Percentiles rank a stretch among this genome's conserved stretches.
Conservation (phyloP, 768 basidiomycete species). For the Auriscalpium microsporum region DNA sequence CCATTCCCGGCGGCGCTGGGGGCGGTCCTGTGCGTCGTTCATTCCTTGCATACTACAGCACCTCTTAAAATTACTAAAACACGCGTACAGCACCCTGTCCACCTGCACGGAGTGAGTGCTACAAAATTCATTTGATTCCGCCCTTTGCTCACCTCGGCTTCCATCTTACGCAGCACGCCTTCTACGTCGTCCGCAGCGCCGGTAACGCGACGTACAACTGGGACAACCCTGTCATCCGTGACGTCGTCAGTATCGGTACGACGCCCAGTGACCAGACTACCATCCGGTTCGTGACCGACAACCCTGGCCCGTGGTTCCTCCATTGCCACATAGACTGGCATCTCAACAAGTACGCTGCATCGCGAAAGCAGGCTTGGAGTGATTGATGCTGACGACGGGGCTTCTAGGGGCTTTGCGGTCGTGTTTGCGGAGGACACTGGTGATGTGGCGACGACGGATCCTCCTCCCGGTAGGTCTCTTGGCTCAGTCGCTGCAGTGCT, state of each 20-base stretch:
- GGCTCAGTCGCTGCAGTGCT: no score
- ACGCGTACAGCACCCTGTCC: not conserved
- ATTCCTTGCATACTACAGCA: not conserved
- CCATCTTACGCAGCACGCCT: slow-evolving; percentile 25
- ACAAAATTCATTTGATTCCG: not conserved
- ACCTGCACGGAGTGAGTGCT: slow-evolving; percentile 5
- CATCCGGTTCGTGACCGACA: slow-evolving; percentile 47
- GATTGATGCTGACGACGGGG: not conserved
- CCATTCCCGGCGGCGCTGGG: not conserved
- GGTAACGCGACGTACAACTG: slow-evolving; percentile 32
- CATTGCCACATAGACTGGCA: not conserved
- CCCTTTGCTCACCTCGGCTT: not conserved
- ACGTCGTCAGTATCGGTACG: slow-evolving; percentile 34
- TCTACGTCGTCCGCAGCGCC: slow-evolving; percentile 36
- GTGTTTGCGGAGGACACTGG: not conserved
- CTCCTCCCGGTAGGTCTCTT: no score
- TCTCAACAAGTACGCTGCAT: not conserved
- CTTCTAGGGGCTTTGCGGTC: not conserved
- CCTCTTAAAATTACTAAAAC: not conserved
- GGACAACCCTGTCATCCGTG: slow-evolving; percentile 44
- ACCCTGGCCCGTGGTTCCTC: not conserved
- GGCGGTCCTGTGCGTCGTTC: not conserved
- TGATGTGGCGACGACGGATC: no score
- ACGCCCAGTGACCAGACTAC: slow-evolving; percentile 34
- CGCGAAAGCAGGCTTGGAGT: not conserved